phyloP scores from a whole-genome alignment of 352 stramenopile genomes.

The Phytophthora ramorum region DNA sequence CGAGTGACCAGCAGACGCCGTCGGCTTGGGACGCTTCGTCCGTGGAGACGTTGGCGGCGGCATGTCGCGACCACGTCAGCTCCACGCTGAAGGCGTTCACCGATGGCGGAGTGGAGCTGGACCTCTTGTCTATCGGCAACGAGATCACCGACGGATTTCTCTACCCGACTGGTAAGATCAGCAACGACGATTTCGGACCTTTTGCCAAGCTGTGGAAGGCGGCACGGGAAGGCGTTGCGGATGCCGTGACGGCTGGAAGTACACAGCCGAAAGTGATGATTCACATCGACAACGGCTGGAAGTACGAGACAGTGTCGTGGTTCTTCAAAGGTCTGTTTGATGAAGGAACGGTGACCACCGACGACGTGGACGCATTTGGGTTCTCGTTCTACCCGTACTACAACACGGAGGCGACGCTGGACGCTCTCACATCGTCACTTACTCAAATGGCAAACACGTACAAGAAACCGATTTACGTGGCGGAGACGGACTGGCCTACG shows the following conservation, averaged over 20 bases:
- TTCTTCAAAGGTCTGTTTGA: slow-evolving; percentile 41
- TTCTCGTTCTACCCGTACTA: slow-evolving; percentile 48
- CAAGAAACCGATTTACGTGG: slow-evolving; percentile 40
- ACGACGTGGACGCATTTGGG: slow-evolving; percentile 41
- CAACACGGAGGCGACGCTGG: slow-evolving; percentile 32
- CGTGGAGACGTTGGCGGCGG: slow-evolving; percentile 20
- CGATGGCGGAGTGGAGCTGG: slow-evolving; percentile 32
- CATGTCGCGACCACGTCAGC: slow-evolving; percentile 32
- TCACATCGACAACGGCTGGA: slow-evolving; percentile 43
- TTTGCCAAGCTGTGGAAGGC: slow-evolving; percentile 40
- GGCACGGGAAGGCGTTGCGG: slow-evolving; percentile 28
- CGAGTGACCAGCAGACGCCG: slow-evolving; percentile 24
- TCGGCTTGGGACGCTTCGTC: slow-evolving; percentile 30
- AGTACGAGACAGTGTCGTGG: slow-evolving; percentile 38
- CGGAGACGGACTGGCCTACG: slow-evolving; percentile 43
- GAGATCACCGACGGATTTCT: slow-evolving; percentile 42
- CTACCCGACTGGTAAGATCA: slow-evolving; percentile 37
- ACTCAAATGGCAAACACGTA: slow-evolving; percentile 37
- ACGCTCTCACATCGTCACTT: slow-evolving; percentile 34
- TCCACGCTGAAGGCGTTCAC: slow-evolving; percentile 41
- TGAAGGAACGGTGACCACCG: slow-evolving; percentile 28
- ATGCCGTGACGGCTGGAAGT: slow-evolving; percentile 30
- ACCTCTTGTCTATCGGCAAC: slow-evolving; percentile 40
- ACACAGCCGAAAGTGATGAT: slow-evolving; percentile 44
- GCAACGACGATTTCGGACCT: slow-evolving; percentile 32